phyloP scores from a whole-genome alignment of 1,284 basidiomycete genomes.

The Cryptococcus jaspeensis region DNA sequence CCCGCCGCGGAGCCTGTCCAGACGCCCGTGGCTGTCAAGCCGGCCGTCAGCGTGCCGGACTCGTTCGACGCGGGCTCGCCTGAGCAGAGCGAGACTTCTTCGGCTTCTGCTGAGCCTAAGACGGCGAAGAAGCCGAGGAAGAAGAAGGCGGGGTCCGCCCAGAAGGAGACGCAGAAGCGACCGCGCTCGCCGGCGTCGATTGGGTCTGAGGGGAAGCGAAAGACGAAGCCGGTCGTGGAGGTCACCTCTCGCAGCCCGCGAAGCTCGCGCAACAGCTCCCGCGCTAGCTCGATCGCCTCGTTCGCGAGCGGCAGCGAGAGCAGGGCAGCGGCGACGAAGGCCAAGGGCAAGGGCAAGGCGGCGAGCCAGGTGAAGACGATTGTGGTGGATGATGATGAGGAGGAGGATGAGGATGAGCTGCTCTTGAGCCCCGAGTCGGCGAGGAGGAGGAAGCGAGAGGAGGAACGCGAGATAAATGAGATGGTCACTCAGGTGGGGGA shows the following conservation, averaged over 20 bases:
- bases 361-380: background rate
- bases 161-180: background rate
- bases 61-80: background rate
- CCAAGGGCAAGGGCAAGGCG: background rate
- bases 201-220: background rate
- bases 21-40: background rate
- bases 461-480: slow-evolving; percentile 13
- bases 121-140: background rate
- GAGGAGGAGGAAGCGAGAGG: slow-evolving; percentile 21
- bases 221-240: slow-evolving; percentile 7
- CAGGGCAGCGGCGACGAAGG: background rate
- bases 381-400: slow-evolving; percentile 7
- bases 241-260: background rate
- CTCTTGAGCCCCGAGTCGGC: slow-evolving; percentile 32
- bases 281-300: too few relatives aligned
- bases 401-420: slow-evolving; percentile 31
- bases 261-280: too few relatives aligned
- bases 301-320: too few relatives aligned
- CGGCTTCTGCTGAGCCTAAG: background rate
- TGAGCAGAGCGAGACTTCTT: background rate
- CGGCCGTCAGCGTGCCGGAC: background rate
- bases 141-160: background rate
- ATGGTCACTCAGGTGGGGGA: background rate
- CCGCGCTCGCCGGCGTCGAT: slow-evolving; percentile 1
- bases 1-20: background rate